A percentile compares a stretch with the other conserved stretches of the same genome.
These are phyloP conservation scores for Begonia fuchsioides DNA, from an alignment of 306 rosid genomes.

Conservation along the genomic window DNA sequence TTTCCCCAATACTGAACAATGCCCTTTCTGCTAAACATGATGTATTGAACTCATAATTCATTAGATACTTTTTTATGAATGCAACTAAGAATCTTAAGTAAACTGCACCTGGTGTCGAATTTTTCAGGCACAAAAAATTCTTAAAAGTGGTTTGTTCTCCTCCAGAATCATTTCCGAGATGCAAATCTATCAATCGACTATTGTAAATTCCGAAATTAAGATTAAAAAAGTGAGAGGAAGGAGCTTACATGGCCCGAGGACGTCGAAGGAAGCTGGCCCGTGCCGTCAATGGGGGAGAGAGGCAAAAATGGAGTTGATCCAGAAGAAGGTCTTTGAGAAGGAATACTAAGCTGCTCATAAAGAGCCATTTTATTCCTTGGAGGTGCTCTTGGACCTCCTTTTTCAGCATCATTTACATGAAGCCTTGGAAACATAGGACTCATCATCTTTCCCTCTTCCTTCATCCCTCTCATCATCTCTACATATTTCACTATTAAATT, in stretches of 20 bases:
- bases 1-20: no score
- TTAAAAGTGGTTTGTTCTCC: no score
- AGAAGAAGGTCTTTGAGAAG: slow-evolving; percentile 33
- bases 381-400: slow-evolving; percentile 65
- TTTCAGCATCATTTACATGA: slow-evolving; percentile 53
- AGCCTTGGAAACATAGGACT: slow-evolving; percentile 70
- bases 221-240: no score
- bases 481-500: slow-evolving; percentile 7
- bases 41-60: no score
- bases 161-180: no score
- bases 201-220: no score
- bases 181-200: no score
- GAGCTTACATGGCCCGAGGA: slow-evolving; percentile 37
- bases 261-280: slow-evolving; percentile 14
- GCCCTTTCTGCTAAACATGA: no score
- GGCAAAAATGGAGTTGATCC: slow-evolving; percentile 39
- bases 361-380: slow-evolving; percentile 86
- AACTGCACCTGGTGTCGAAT: no score
- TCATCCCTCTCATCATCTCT: slow-evolving; percentile 27
- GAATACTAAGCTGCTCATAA: slow-evolving; percentile 38
- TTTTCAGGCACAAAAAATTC: no score
- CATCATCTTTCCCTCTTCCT: slow-evolving; percentile 25
- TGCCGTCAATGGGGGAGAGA: background rate
- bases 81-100: no score
- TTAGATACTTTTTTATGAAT: no score